Percentiles rank a stretch among this genome's conserved stretches.
phyloP scores from a whole-genome alignment of 2,329 filamentous ascomycete genomes.

The Aureobasidium uvarum region DNA sequence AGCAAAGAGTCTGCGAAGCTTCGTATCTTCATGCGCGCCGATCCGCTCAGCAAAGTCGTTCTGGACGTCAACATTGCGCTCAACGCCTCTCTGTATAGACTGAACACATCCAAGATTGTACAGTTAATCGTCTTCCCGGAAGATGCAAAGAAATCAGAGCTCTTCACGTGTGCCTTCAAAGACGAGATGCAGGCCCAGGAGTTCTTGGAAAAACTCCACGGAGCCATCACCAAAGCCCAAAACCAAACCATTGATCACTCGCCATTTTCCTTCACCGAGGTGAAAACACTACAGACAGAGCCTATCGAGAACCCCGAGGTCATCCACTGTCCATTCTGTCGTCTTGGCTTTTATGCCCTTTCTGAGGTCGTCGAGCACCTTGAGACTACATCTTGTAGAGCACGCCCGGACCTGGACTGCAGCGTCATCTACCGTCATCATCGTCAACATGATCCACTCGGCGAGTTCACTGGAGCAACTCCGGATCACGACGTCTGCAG shows the following conservation, averaged over 20 bases:
- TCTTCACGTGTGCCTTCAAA: constrained; percentile 71
- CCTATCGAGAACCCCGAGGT: neutral
- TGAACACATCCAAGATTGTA: constrained; percentile 49
- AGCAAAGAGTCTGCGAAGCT: constrained; percentile 66
- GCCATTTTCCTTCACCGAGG: neutral
- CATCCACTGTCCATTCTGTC: neutral
- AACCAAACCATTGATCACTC: neutral
- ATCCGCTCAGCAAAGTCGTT: constrained; percentile 69
- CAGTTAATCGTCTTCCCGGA: constrained; percentile 49
- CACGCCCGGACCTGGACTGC: neutral
- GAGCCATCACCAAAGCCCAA: constrained; percentile 45
- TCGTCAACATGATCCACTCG: neutral
- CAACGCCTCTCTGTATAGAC: constrained; percentile 55
- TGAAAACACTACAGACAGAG: neutral
- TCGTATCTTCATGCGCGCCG: constrained; percentile 69
- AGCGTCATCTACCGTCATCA: neutral
- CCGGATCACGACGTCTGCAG: neutral
- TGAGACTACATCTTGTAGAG: neutral
- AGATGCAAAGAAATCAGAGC: constrained; percentile 58
- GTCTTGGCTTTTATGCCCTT: neutral
- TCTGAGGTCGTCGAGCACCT: neutral
- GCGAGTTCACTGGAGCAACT: too few relatives aligned
- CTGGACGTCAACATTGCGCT: constrained; percentile 67
- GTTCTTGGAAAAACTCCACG: constrained; percentile 44
- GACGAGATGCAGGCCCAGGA: constrained; percentile 53